Percentiles rank a stretch among this genome's conserved stretches.
phyloP scores from a whole-genome alignment of 768 basidiomycete genomes.

The Neoboletus magnificus region DNA sequence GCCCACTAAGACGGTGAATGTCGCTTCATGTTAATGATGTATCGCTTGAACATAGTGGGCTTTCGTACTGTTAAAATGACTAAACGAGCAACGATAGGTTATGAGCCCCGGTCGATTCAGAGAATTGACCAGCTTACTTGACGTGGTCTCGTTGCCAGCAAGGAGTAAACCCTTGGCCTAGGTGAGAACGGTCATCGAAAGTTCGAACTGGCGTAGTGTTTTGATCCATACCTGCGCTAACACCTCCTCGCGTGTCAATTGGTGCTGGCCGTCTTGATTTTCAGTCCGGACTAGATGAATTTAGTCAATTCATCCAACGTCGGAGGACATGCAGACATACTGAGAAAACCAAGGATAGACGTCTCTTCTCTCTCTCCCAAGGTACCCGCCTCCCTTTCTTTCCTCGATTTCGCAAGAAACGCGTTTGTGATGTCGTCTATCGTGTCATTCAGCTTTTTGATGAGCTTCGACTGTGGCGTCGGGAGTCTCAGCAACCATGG shows the following conservation, averaged over 20 bases:
- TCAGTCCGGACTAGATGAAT: slow-evolving; percentile 36
- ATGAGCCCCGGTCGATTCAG: background rate
- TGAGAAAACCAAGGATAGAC: slow-evolving; percentile 38
- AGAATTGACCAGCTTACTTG: slow-evolving; percentile 22
- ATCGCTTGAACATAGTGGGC: no score
- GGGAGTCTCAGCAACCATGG: slow-evolving; percentile 36
- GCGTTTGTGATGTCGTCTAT: slow-evolving; percentile 35
- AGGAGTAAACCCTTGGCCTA: slow-evolving; percentile 39
- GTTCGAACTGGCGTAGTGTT: background rate
- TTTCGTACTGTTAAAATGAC: slow-evolving; percentile 13
- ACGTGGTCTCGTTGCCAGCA: slow-evolving; percentile 42
- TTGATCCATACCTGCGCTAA: slow-evolving; percentile 27
- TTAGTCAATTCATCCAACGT: background rate
- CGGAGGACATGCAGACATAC: slow-evolving; percentile 17
- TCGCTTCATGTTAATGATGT: background rate
- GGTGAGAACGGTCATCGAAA: background rate
- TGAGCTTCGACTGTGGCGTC: slow-evolving; percentile 23
- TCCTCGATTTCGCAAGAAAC: slow-evolving; percentile 31
- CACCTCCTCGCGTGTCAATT: slow-evolving; percentile 42
- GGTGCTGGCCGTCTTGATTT: slow-evolving; percentile 24
- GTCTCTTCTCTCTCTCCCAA: slow-evolving; percentile 32
- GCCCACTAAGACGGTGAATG: slow-evolving; percentile 38
- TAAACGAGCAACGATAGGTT: background rate
- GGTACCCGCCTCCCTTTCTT: slow-evolving; percentile 22
- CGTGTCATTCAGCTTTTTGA: slow-evolving; percentile 25